phyloP scores from a whole-genome alignment of 495 filamentous ascomycete species.

The Podospora fimiseda region DNA sequence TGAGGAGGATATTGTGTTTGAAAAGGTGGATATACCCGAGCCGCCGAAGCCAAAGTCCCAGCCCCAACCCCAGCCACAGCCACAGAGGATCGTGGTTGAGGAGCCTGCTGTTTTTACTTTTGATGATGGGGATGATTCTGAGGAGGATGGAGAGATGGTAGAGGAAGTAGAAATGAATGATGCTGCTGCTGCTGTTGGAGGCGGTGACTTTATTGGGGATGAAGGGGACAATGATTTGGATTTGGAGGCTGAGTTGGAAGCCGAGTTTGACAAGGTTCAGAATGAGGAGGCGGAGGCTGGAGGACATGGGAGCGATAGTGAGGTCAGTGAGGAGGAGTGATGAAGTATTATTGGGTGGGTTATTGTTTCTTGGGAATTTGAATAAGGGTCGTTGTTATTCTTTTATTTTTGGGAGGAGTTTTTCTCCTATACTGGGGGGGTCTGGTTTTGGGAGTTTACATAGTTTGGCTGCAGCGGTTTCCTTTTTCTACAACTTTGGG shows the following conservation, averaged over 20 bases:
- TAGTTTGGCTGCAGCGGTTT: too few species aligned
- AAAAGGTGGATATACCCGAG: background rate
- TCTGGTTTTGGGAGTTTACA: too few species aligned
- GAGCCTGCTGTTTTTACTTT: constrained; percentile 14
- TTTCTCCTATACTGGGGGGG: too few species aligned
- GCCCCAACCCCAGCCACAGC: background rate
- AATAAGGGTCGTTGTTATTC: too few species aligned
- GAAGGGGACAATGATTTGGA: constrained; percentile 28
- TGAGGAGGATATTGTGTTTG: background rate
- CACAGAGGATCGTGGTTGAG: background rate
- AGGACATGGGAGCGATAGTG: constrained; percentile 20
- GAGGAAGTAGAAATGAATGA: too few species aligned
- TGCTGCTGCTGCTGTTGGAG: background rate
- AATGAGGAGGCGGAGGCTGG: constrained; percentile 11
- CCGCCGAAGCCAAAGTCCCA: background rate
- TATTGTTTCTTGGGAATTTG: too few species aligned
- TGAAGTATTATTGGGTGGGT: background rate
- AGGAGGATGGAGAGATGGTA: constrained; percentile 20
- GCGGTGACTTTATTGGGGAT: constrained; percentile 15
- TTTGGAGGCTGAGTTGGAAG: constrained; percentile 35
- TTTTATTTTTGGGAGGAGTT: too few species aligned
- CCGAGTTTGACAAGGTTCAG: constrained; percentile 25
- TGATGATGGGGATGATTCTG: constrained; percentile 6
- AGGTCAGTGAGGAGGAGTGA: constrained; percentile 32
- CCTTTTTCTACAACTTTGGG: too few species aligned